Base-by-base conservation (phyloP, 139 green algal genomes). In the Chlamydomonas incerta region DNA sequence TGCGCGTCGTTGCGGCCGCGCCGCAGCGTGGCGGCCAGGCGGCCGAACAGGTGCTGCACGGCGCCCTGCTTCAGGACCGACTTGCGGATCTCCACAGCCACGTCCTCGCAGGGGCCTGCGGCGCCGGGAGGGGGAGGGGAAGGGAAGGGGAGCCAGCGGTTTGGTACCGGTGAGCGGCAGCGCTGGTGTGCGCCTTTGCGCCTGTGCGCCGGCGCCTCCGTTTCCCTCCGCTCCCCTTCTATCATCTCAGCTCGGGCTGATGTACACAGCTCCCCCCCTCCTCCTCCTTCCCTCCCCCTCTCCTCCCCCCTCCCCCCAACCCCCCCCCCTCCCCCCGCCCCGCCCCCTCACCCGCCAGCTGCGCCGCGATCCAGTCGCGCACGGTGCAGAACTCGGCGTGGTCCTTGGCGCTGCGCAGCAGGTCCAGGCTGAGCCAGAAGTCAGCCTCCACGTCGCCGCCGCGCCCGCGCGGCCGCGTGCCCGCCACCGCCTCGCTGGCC, bases 21-120 rank as follows among this genome's bases (percentile, higher is more conserved):
- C 11, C 83, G 87, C 24, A 99, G 90, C 63, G 52, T 74, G 18
- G 93, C 97, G 6, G 93, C 92, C 33, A 99, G 85, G 52, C 95
- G 92, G 0, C 93, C 93, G 67, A 99, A 99, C 80, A 99, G 93
- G 93, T 99, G 97, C 95, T 99, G 97, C 80, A 99, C 93, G 11
- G 87, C 73, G 37, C 85, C 87, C 86, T 90, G 95, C 90, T 98
- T 98, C 20, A 99, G 87, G 29, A 99, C 94, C 23, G 77, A 91
- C 86, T 99, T 99, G 76, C 95, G 90, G 24, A 98, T 90, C 74
- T 99, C 97, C 6, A 98, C 82, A 0, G 82, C 52, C 29, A 98
- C 96, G 18, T 72, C 58, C 28, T 71, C 83, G 81, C 92, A 95
- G 52, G 81, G 71, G 37, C 65, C 57, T 86, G 74, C 17, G 41